These are phyloP conservation scores for Zangia roseola DNA, from an alignment of 768 basidiomycete species.

Conservation along the genomic window DNA sequence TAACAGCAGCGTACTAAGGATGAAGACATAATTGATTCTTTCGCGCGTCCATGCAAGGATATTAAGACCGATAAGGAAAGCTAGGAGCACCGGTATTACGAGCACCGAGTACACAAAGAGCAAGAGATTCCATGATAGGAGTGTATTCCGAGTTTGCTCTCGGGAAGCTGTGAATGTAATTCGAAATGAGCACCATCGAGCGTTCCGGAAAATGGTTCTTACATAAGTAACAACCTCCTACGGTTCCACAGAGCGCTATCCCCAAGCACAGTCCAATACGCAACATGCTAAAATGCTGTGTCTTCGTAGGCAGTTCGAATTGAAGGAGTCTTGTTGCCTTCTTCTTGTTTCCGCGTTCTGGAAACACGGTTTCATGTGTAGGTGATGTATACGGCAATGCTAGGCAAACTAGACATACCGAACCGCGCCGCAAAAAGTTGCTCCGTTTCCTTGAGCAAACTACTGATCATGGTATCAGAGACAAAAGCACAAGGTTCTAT, in stretches of 20 bases:
- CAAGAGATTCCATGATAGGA: conserved; percentile 72
- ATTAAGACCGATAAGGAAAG: conserved; percentile 80
- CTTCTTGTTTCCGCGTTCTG: conserved; percentile 74
- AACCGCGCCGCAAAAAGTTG: conserved; percentile 74
- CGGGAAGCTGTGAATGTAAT: conserved; percentile 48
- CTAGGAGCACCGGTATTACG: conserved; percentile 71
- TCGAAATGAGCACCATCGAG: not conserved
- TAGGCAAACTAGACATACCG: conserved; percentile 44
- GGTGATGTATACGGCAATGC: not conserved
- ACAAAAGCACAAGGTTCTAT: conserved; percentile 69
- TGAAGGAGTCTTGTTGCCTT: conserved; percentile 69
- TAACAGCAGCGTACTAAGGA: conserved; percentile 58
- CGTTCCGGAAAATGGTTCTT: not conserved
- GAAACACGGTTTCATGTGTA: not conserved
- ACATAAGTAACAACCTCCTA: conserved; percentile 64
- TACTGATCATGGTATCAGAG: conserved; percentile 55
- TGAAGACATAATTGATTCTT: conserved; percentile 92
- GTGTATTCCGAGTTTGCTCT: conserved; percentile 43
- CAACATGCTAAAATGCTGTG: conserved; percentile 71
- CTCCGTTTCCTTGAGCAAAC: conserved; percentile 76
- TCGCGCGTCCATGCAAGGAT: conserved; percentile 70
- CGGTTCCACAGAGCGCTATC: conserved; percentile 64
- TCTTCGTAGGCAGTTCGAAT: conserved; percentile 46
- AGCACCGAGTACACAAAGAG: conserved; percentile 78
- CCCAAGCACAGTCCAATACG: conserved; percentile 74